Percentiles rank a stretch among this genome's conserved stretches.
These are phyloP conservation scores for Diospyros lotus DNA, from an alignment of 148 eudicot species.

Conservation along the genomic window DNA sequence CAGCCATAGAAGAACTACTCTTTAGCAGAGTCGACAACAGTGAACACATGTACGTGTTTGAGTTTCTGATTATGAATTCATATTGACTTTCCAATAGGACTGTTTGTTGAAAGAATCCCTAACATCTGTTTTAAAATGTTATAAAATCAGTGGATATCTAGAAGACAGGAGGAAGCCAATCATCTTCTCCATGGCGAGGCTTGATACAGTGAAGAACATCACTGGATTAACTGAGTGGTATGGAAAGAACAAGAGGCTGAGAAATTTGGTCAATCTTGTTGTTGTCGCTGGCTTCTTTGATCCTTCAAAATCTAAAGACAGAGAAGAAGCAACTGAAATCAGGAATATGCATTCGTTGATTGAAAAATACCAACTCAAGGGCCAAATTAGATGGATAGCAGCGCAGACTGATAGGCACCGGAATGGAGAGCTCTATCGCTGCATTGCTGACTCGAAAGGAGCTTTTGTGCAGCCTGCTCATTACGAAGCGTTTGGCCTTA, in stretches of 20 bases:
- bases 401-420: conserved; percentile 79
- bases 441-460: conserved; percentile 82
- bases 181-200: conserved; percentile 94
- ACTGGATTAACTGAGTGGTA: conserved; percentile 86
- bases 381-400: conserved; percentile 93
- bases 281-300: conserved; percentile 86
- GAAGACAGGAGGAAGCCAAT: conserved; percentile 80
- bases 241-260: conserved; percentile 71
- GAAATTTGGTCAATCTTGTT: conserved; percentile 78
- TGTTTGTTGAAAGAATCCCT: neutral
- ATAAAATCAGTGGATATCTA: conserved; percentile 62
- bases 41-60: conserved; percentile 67
- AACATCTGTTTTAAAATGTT: conserved; percentile 1
- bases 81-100: too few species aligned
- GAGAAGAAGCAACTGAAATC: conserved; percentile 90
- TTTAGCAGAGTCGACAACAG: conserved; percentile 58
- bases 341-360: conserved; percentile 74
- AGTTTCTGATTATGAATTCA: neutral
- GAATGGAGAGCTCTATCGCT: conserved; percentile 79
- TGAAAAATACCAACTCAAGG: conserved; percentile 68
- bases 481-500: conserved; percentile 94
- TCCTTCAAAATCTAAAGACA: conserved; percentile 83
- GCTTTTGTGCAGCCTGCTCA: conserved; percentile 93
- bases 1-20: conserved; percentile 71
- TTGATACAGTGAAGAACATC: conserved; percentile 82